Percentiles rank a stretch among this genome's conserved stretches.
These are phyloP conservation scores for Citrus glauca DNA, from an alignment of 345 rosid species.

Conservation along the genomic window DNA sequence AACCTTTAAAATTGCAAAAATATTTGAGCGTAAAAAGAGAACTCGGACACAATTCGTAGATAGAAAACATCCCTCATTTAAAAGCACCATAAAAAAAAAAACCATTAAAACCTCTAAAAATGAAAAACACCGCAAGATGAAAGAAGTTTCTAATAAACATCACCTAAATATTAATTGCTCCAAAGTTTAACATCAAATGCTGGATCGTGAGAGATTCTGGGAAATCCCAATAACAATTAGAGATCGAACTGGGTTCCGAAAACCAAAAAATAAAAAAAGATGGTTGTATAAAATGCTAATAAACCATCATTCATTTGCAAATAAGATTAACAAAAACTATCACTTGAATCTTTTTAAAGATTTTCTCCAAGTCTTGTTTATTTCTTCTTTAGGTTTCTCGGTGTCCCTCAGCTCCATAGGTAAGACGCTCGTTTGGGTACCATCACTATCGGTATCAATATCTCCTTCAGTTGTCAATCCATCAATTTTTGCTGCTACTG, in stretches of 20 bases:
- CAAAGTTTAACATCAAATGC: too few species aligned
- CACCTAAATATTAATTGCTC: too few species aligned
- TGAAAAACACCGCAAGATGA: too few species aligned
- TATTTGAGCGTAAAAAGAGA: too few species aligned
- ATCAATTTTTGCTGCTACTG: constrained; percentile 58
- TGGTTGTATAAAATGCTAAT: background rate
- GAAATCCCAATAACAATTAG: background rate
- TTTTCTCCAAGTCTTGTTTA: constrained; percentile 27
- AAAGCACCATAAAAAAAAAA: too few species aligned
- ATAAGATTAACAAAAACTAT: background rate
- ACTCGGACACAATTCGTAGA: too few species aligned
- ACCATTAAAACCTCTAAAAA: too few species aligned
- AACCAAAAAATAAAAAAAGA: too few species aligned
- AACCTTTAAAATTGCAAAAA: too few species aligned
- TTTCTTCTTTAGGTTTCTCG: constrained; percentile 12
- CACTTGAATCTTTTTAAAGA: background rate
- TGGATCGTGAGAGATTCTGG: background rate
- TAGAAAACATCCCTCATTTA: too few species aligned
- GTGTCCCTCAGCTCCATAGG: constrained; percentile 31
- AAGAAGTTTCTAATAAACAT: too few species aligned
- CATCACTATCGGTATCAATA: constrained; percentile 64
- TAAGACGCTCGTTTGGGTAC: constrained; percentile 67
- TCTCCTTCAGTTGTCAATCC: constrained; percentile 78
- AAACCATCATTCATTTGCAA: background rate
- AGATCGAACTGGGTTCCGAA: background rate